These are phyloP conservation scores for Actinomucor elegans DNA, from an alignment of 371 early-diverging fungal genomes.

Conservation along the genomic window DNA sequence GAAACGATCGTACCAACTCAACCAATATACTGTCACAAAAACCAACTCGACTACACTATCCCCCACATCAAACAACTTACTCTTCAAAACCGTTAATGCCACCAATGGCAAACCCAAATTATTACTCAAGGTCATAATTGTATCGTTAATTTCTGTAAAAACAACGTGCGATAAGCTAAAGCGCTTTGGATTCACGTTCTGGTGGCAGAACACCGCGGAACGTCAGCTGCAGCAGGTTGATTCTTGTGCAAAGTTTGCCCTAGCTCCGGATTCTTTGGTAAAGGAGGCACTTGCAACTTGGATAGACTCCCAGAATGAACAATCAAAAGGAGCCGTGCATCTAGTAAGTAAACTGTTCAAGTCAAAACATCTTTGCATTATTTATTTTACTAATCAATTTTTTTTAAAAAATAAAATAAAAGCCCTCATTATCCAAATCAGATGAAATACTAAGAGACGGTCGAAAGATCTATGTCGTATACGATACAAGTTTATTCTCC, in stretches of 20 bases:
- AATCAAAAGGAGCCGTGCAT: neutral
- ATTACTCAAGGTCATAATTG: constrained; percentile 8
- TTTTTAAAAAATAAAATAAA: neutral
- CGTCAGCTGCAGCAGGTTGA: constrained; percentile 1
- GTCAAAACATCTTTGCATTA: no score
- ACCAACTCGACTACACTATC: constrained; percentile 1
- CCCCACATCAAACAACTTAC: neutral
- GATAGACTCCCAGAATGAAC: constrained; percentile 13
- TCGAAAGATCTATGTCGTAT: constrained; percentile 21
- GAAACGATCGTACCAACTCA: constrained; percentile 13
- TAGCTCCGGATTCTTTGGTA: constrained; percentile 23
- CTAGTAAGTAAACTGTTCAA: no score
- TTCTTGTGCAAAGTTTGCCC: constrained; percentile 18
- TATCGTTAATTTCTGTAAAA: neutral
- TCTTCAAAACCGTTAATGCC: constrained; percentile 7
- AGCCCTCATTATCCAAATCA: constrained; percentile 19
- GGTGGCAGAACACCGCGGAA: neutral
- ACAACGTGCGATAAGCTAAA: constrained; percentile 6
- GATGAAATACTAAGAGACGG: constrained; percentile 22
- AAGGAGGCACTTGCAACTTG: constrained; percentile 25
- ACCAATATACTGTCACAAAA: constrained; percentile 12
- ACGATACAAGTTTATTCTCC: constrained; percentile 13
- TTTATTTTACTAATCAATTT: neutral
- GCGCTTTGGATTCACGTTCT: constrained; percentile 24
- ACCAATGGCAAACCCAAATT: neutral